Conservation (phyloP, 163 green algal species). For the Picocystis sp. region DNA sequence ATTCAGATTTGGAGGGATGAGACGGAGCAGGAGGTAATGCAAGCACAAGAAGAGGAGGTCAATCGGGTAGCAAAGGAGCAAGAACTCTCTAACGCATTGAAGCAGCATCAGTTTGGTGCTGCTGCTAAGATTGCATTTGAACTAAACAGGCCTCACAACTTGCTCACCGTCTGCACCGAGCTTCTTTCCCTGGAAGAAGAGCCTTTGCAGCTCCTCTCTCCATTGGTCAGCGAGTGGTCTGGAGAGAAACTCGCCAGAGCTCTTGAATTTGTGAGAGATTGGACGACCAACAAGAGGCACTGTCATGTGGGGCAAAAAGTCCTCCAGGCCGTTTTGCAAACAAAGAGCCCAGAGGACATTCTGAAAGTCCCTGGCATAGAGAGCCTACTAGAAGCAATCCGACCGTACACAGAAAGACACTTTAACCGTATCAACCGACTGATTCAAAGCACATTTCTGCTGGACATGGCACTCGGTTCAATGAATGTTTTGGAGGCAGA, state of each 20-base stretch:
- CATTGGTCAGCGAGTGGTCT: background rate
- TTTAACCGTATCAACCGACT: conserved; percentile 44
- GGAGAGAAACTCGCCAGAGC: conserved; percentile 19
- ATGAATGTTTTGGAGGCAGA: conserved; percentile 46
- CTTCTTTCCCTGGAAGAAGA: background rate
- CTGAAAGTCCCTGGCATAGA: conserved; percentile 19
- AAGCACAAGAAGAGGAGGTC: conserved; percentile 1
- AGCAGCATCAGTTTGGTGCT: conserved; percentile 14
- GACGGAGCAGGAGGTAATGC: conserved; percentile 18
- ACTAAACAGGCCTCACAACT: conserved; percentile 42
- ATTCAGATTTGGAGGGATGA: conserved; percentile 66
- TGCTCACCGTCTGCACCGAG: conserved; percentile 8
- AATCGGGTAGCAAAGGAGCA: conserved; percentile 31
- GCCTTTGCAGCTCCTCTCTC: background rate
- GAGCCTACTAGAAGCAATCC: conserved; percentile 28
- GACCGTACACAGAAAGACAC: conserved; percentile 71
- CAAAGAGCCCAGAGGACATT: conserved; percentile 26
- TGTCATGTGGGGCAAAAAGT: conserved; percentile 43
- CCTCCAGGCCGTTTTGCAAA: conserved; percentile 29
- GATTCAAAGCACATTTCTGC: conserved; percentile 50
- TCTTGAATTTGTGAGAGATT: conserved; percentile 57
- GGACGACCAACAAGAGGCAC: conserved; percentile 70
- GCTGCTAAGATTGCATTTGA: conserved; percentile 54
- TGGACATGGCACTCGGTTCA: conserved; percentile 69
- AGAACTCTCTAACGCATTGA: conserved; percentile 63